Conservation (phyloP, 768 basidiomycete species). For the Gloeophyllum trabeum region DNA sequence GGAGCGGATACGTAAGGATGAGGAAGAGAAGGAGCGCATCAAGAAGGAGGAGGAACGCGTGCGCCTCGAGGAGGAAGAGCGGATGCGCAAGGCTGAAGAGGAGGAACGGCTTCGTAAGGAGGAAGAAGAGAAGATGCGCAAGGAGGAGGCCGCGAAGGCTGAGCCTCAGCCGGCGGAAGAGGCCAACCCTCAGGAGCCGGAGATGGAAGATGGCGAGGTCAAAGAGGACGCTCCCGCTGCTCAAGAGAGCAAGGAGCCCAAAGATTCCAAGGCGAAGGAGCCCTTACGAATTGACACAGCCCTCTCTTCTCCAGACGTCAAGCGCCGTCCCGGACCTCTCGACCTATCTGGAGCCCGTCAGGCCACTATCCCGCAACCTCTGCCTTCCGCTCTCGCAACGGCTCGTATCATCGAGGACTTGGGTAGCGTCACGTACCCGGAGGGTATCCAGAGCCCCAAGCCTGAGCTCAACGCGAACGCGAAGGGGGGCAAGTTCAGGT, state of each 20-base stretch:
- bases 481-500: constrained; percentile 87
- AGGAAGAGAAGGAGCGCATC: constrained; percentile 21
- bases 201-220: constrained; percentile 35
- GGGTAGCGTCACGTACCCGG: constrained; percentile 66
- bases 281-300: constrained; percentile 57
- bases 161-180: constrained; percentile 23
- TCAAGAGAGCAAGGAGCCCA: not conserved
- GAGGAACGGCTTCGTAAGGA: constrained; percentile 12
- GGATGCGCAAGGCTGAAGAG: constrained; percentile 16
- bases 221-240: constrained; percentile 21
- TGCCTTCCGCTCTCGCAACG: constrained; percentile 62
- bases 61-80: constrained; percentile 21
- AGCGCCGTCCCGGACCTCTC: constrained; percentile 60
- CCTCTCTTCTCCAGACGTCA: constrained; percentile 28
- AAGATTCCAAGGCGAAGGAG: constrained; percentile 27
- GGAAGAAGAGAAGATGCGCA: constrained; percentile 19
- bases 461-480: constrained; percentile 77
- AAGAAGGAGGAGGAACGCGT: constrained; percentile 10
- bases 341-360: constrained; percentile 49
- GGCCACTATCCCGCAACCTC: constrained; percentile 28
- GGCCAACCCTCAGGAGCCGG: constrained; percentile 18
- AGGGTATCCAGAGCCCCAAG: constrained; percentile 70
- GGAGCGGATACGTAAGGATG: constrained; percentile 21
- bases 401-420: constrained; percentile 85
- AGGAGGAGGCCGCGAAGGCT: constrained; percentile 15